Base-by-base conservation (phyloP, 2,329 filamentous ascomycete species). In the Xylaria sp. region DNA sequence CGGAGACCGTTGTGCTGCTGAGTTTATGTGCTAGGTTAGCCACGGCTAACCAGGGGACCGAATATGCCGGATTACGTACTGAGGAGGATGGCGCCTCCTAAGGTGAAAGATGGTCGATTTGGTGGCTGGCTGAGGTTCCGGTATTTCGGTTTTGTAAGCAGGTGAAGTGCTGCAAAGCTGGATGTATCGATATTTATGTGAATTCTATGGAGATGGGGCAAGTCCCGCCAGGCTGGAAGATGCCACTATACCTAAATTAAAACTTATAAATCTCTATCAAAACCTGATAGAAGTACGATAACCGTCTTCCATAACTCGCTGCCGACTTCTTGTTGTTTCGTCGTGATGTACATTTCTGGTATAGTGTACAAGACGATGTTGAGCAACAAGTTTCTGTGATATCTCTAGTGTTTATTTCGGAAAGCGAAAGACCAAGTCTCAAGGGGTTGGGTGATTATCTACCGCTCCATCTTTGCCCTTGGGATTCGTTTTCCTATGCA, bases 1-100 rank as follows among this genome's bases (percentile, higher is more conserved):
- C 96, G 0, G 96, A 99, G 84, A 98, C 96, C 48, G 95, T 98
- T 2, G 96, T 97, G 20, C 86, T 99, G 73, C 83, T 98, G 71
- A 95, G 94, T 73, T 84, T 99, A 18, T 97, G 94, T 78, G 94
- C 94, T 13, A 83, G 94, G 69, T 79, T 97, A 76, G 94, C 92
- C 76, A 93, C 92, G 68, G 93, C 92, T 13, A 94, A 92, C 69
- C 92, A 94, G 78, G 92, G 92, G 23, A 90, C 88, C 0, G 88
- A 90, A 77, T 90, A 87, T 75, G 86, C 87, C 10, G 89, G 88
- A 2, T 75, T 89, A 67, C 83, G 86, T 63, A 82, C 83, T n/a
- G 89, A 91, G 68, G 88, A 90, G 56, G 88, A 90, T 69, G 73
- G 73, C n/a, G 75, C 71, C 44, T 55, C 72, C 4, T 78, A 48